Evolutionary conservation across 305 asterid species (phyloP), one percentile per base, ranked within the genome.

Genomic region (Rubia balearica): DNA sequence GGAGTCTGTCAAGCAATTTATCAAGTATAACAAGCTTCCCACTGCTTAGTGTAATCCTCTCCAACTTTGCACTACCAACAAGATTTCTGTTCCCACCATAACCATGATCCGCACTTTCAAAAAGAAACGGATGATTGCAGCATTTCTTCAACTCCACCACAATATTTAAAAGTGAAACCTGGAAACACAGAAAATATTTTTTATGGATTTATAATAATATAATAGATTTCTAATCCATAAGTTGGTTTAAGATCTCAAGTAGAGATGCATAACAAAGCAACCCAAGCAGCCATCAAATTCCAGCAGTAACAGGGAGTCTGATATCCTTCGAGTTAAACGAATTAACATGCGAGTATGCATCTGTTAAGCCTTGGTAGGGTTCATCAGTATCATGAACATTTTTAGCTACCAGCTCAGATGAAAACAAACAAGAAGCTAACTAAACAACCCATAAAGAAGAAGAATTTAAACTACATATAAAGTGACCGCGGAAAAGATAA

Each of bases 61-160:
- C 99, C 77, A 95, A 77, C 81, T 92, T 95, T 62, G 88, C 74
- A 85, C 99, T 92, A 46, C 97, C 97, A 62, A 88, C 81, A 82
- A 79, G 71, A 76, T 87, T 87, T 49, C 91, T 83, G 73, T 95
- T 96, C 80, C 99, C 99, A 60, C 99, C 99, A 82, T 95, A 95
- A 80, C 99, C 99, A 84, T 92, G 97, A 84, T 95, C 99, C 14
- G 99, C 99, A 83, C 99, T 95, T 84, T 95, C 97, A 83, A 95
- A 95, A 74, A 95, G 74, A 84, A 95, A 95, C 67, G 99, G 99
- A 81, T 95, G 99, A 73, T 95, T 95, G 89, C 98, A 95, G 86
- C 98, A 95, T 79, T 95, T 95, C 96, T 95, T 95, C 93, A 95
- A 81, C 88, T 95, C 99, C 83, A 92, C 99, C 87, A 95, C 96